These are phyloP conservation scores for Candida nitratophila DNA, from an alignment of 805 yeast species.

Conservation along the genomic window DNA sequence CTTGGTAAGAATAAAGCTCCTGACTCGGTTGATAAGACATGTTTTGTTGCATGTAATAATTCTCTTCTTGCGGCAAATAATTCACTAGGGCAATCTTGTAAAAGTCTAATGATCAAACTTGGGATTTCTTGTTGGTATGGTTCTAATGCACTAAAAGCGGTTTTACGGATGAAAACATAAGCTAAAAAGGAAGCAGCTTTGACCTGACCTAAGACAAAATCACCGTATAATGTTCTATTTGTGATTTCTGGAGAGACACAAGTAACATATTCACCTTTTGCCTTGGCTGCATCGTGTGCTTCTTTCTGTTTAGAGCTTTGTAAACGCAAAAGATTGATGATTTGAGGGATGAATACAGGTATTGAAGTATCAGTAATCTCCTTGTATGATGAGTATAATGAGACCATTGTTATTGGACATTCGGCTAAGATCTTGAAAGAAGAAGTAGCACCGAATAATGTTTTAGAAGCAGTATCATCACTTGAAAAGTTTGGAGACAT, in stretches of 20 bases:
- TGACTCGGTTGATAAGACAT: constrained; percentile 86
- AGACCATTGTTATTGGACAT: constrained; percentile 95
- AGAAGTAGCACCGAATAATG: constrained; percentile 57
- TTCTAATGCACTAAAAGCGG: constrained; percentile 56
- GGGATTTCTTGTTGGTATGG: constrained; percentile 67
- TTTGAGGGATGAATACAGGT: constrained; percentile 73
- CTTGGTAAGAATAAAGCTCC: constrained; percentile 77
- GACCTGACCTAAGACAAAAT: constrained; percentile 87
- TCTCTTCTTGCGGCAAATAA: constrained; percentile 88
- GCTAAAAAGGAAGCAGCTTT: constrained; percentile 95
- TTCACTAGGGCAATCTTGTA: constrained; percentile 95
- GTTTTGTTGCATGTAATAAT: constrained; percentile 87
- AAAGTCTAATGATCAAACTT: constrained; percentile 71
- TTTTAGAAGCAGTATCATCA: constrained; percentile 37
- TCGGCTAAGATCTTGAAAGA: constrained; percentile 92
- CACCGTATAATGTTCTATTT: constrained; percentile 76
- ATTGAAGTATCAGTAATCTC: constrained; percentile 63
- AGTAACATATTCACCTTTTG: constrained; percentile 52
- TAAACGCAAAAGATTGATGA: constrained; percentile 62
- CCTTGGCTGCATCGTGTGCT: constrained; percentile 52
- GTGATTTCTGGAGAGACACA: constrained; percentile 69
- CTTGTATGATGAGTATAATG: constrained; percentile 83
- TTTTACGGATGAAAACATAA: constrained; percentile 81
- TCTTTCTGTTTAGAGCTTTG: constrained; percentile 78
- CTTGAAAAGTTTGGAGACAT: constrained; percentile 33